Evolutionary conservation across 2,329 filamentous ascomycete genomes (phyloP).

Genomic region (Coleophoma cylindrospora): DNA sequence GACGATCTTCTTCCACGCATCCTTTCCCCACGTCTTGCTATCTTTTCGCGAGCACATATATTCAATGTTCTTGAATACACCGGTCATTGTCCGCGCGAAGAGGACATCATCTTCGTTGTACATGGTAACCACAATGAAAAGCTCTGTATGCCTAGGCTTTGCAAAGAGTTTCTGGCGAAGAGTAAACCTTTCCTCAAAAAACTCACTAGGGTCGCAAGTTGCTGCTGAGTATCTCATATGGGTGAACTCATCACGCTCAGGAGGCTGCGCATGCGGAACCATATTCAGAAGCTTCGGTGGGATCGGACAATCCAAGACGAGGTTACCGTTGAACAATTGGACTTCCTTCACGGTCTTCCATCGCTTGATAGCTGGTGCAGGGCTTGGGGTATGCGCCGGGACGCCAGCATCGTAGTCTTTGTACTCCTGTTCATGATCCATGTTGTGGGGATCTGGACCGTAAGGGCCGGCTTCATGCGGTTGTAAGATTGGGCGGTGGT

Average conservation of each 20-base stretch:
- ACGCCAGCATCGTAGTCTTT: conserved; percentile 33
- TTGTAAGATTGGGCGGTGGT: conserved; percentile 72
- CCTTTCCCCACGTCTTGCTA: conserved; percentile 97
- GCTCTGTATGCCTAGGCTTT: conserved; percentile 85
- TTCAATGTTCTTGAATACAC: conserved; percentile 98
- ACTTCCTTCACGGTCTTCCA: conserved; percentile 99
- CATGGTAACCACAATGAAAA: conserved; percentile 97
- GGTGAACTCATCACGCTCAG: conserved; percentile 84
- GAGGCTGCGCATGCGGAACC: conserved; percentile 72
- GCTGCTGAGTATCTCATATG: conserved; percentile 93
- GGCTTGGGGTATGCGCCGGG: conserved; percentile 41
- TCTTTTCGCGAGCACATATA: conserved; percentile 92
- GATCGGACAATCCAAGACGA: conserved; percentile 94
- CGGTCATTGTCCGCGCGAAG: conserved; percentile 92
- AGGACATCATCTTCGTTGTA: conserved; percentile 98
- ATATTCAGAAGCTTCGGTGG: conserved; percentile 84
- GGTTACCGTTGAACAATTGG: conserved; percentile 91
- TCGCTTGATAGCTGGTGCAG: conserved; percentile 63
- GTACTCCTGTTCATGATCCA: conserved; percentile 31
- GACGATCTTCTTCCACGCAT: conserved; percentile 99
- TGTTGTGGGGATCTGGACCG: conserved; percentile 50
- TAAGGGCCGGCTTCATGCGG: conserved; percentile 38
- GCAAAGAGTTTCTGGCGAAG: conserved; percentile 87
- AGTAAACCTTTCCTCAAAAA: conserved; percentile 86
- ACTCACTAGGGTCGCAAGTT: conserved; percentile 86